Evolutionary conservation across 345 rosid genomes (phyloP).

Genomic region (Excoecaria agallocha): DNA sequence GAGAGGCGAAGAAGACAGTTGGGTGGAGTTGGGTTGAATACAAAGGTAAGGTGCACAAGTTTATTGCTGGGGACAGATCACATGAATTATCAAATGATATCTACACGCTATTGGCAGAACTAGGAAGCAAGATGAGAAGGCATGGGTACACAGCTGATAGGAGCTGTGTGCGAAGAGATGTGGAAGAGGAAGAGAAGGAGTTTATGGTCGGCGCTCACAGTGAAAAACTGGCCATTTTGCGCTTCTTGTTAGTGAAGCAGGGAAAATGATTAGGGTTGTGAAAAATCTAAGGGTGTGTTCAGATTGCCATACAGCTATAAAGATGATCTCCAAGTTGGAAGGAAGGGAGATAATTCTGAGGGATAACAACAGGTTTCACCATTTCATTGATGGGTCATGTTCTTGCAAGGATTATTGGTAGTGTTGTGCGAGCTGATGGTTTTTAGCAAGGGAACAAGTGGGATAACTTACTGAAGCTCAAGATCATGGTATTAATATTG

Average conservation of each 20-base stretch:
- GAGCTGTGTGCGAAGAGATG: constrained; percentile 40
- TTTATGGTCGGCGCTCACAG: constrained; percentile 40
- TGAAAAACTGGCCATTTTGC: constrained; percentile 45
- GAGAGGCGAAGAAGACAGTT: constrained; percentile 28
- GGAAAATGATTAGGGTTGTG: constrained; percentile 37
- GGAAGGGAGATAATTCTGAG: constrained; percentile 35
- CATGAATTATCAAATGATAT: constrained; percentile 34
- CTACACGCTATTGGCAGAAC: constrained; percentile 27
- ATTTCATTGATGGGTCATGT: constrained; percentile 37
- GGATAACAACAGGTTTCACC: constrained; percentile 45
- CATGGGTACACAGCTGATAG: constrained; percentile 36
- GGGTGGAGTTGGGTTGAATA: constrained; percentile 40
- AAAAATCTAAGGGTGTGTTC: constrained; percentile 41
- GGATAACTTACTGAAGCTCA: no score
- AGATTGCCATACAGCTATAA: constrained; percentile 39
- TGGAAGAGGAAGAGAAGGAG: constrained; percentile 48
- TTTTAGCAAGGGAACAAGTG: not conserved
- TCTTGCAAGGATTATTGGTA: constrained; percentile 46
- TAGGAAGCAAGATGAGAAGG: constrained; percentile 31
- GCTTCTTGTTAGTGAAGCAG: constrained; percentile 37
- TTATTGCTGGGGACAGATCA: constrained; percentile 31
- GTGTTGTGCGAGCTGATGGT: not conserved
- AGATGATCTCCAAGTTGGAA: constrained; percentile 35
- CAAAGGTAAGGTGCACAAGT: constrained; percentile 30
- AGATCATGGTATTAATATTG: no score